A percentile compares a stretch with the other conserved stretches of the same genome.
Evolutionary conservation across 495 filamentous ascomycete species (phyloP).

Genomic region (Lepraria neglecta): DNA sequence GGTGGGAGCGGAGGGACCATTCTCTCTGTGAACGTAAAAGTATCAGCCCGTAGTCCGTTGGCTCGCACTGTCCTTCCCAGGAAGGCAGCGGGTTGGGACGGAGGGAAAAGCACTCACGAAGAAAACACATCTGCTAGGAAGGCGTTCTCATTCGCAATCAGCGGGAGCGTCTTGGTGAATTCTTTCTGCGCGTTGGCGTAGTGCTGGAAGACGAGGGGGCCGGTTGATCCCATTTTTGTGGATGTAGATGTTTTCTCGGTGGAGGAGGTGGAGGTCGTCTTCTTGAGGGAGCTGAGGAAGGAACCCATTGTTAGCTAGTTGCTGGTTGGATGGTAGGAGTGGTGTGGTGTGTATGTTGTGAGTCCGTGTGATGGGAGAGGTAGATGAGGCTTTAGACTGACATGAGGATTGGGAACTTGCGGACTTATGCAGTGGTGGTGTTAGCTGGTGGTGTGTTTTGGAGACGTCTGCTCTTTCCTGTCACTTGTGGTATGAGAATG

Average conservation of each 20-base stretch:
- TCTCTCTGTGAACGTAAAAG: neutral
- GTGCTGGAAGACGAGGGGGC: conserved; percentile 40
- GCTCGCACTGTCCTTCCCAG: too few relatives aligned
- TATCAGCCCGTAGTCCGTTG: neutral
- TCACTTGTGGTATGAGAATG: neutral
- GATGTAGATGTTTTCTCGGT: conserved; percentile 10
- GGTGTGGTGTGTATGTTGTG: too few relatives aligned
- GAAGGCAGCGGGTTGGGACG: conserved; percentile 40
- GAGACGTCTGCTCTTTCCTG: neutral
- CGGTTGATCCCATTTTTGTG: conserved; percentile 20
- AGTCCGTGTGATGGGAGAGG: too few relatives aligned
- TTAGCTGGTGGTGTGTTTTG: neutral
- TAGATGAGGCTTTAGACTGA: too few relatives aligned
- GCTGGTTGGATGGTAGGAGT: too few relatives aligned
- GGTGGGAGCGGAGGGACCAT: conserved; percentile 49
- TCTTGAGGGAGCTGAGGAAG: conserved; percentile 14
- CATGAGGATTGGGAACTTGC: neutral
- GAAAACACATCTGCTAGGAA: conserved; percentile 61
- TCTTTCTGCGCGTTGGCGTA: conserved; percentile 54
- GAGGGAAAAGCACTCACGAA: conserved; percentile 52
- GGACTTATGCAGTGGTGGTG: conserved; percentile 1
- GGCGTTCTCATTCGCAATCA: conserved; percentile 70
- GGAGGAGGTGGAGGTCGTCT: conserved; percentile 12
- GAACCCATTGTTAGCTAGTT: conserved; percentile 13
- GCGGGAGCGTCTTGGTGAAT: conserved; percentile 54